These are phyloP conservation scores for Eimeria necatrix DNA, from an alignment of 169 alveolate species.

Conservation along the genomic window DNA sequence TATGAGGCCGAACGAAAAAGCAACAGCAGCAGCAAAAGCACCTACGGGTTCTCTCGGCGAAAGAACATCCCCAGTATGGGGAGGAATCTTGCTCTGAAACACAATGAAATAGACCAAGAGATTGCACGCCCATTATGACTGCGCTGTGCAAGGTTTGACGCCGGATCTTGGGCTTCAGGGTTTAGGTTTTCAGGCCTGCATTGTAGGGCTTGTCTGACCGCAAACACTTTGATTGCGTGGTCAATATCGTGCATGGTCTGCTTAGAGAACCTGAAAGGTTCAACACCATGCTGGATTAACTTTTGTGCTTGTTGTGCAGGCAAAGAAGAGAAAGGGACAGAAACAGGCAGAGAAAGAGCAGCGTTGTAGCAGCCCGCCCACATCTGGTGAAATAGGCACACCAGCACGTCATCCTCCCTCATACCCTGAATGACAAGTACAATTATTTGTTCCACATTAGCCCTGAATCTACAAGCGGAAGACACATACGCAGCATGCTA, in stretches of 20 bases:
- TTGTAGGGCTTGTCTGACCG: slow-evolving; percentile 1
- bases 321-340: not conserved
- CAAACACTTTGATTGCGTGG: slow-evolving; percentile 15
- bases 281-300: not conserved
- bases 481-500: too few species aligned
- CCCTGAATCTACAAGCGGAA: too few species aligned
- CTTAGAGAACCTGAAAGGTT: not conserved
- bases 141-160: too few species aligned
- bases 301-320: not conserved
- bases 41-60: too few species aligned
- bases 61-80: too few species aligned
- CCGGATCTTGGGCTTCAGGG: not conserved
- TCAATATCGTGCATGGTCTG: slow-evolving; percentile 9
- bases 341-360: slow-evolving; percentile 16
- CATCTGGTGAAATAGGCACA: slow-evolving; percentile 1
- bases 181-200: not conserved
- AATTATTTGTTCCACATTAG: not conserved
- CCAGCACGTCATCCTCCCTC: slow-evolving; percentile 65
- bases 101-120: too few species aligned
- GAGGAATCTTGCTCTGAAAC: too few species aligned
- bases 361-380: slow-evolving; percentile 61
- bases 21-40: too few species aligned
- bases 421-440: slow-evolving; percentile 43
- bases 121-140: too few species aligned
- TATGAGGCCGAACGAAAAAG: too few species aligned